Evolutionary conservation across 164 flowering plant species (phyloP), one percentile per base, ranked within the genome.

Genomic region (Tinospora cordifolia): DNA sequence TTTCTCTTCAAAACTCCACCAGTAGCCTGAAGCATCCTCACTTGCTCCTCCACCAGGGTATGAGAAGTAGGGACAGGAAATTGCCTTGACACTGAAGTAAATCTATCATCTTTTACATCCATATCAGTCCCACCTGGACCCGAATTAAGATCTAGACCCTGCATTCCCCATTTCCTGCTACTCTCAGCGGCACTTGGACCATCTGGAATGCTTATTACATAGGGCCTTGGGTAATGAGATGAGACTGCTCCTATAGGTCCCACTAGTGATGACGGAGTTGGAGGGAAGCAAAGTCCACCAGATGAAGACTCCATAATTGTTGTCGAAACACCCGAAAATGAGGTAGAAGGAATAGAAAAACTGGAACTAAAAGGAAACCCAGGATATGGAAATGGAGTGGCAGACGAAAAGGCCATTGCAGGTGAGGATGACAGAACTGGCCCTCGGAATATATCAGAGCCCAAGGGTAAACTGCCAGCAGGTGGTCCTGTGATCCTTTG

Each of bases 361-460:
- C 79, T 84, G 46, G 84, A 51, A 4, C 83, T 86, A 76, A 85
- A 88, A 46, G 89, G 89, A 66, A 87, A 87, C 0, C 81, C 83
- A 13, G 89, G 81, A 75, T 87, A 90, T 63, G 83, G 88, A 71
- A 85, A 90, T 24, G 87, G 79, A 51, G 81, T 12, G 22, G 88
- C 67, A 19, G 82, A 34, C 6, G 84, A 77, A 54, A 84, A 90
- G 0, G 88, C 78, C 63, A 84, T 76, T 15, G 91, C 90, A 67
- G 91, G 89, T 30, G 95, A 86, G 27, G 97, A 91, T 47, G 96
- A 79, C 65, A 91, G 76, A 47, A 88, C 88, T 6, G 92, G 81
- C 6, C 86, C 90, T 70, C 92, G 77, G 73, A 81, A 91, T 8
- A 79, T 69, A 67, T 91, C 96, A 34, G 85, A 81, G 72, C 77